These are phyloP conservation scores for Fistulinella staudtii DNA, from an alignment of 1,284 basidiomycete species.

Conservation along the genomic window DNA sequence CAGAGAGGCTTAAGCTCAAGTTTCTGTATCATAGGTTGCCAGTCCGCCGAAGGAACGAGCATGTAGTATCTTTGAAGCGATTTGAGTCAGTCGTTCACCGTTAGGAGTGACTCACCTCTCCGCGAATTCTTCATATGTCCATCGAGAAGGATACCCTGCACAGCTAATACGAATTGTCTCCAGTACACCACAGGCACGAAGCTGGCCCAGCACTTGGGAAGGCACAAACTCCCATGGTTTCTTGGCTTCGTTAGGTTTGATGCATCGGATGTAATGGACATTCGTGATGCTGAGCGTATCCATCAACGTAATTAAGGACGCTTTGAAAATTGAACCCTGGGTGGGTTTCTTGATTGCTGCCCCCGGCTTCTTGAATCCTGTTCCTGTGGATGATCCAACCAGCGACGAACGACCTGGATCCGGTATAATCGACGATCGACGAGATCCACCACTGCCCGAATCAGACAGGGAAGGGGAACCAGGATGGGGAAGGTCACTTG, in stretches of 20 bases:
- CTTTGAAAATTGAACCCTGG: slow-evolving; percentile 97
- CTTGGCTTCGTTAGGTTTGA: slow-evolving; percentile 98
- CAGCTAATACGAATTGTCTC: slow-evolving; percentile 99
- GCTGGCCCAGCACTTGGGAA: slow-evolving; percentile 92
- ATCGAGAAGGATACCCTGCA: slow-evolving; percentile 97
- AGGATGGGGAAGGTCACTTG: slow-evolving; percentile 47
- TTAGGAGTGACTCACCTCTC: slow-evolving; percentile 67
- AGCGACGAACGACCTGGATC: slow-evolving; percentile 79
- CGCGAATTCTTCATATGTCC: slow-evolving; percentile 99
- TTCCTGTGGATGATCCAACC: slow-evolving; percentile 45
- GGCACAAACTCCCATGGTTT: slow-evolving; percentile 96
- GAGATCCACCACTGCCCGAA: slow-evolving; percentile 66
- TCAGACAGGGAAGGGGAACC: slow-evolving; percentile 71
- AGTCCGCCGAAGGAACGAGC: slow-evolving; percentile 84
- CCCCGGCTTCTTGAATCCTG: slow-evolving; percentile 58
- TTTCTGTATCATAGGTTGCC: slow-evolving; percentile 78
- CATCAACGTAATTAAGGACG: slow-evolving; percentile 92
- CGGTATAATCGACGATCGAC: slow-evolving; percentile 77
- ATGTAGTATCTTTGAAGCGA: slow-evolving; percentile 80
- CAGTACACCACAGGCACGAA: slow-evolving; percentile 97
- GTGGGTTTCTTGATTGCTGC: slow-evolving; percentile 86
- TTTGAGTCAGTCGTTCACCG: slow-evolving; percentile 13
- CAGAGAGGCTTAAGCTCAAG: slow-evolving; percentile 84
- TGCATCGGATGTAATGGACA: slow-evolving; percentile 99
- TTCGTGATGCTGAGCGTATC: slow-evolving; percentile 97